Evolutionary conservation across 1,284 basidiomycete genomes (phyloP).

Genomic region (Cryptococcus hybrid): DNA sequence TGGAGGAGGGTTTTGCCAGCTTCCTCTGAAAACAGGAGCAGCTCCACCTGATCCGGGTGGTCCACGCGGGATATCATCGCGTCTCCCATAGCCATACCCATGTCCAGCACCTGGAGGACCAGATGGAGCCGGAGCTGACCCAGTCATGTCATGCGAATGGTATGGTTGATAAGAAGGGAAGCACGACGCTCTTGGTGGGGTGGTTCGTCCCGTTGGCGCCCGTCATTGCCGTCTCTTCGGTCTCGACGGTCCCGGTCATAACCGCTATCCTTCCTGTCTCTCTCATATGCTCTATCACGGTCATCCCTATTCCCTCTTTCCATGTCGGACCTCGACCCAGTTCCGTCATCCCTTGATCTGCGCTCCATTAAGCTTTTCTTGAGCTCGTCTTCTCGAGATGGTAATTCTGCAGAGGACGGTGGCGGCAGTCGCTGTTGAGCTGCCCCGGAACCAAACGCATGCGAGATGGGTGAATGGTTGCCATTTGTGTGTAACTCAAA

Average conservation of each 20-base stretch:
- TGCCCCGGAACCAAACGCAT: conserved; percentile 24
- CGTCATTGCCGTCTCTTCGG: no score
- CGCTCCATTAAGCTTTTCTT: conserved; percentile 15
- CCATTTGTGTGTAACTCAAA: conserved; percentile 12
- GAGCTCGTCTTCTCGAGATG: conserved; percentile 24
- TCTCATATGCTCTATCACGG: conserved; percentile 7
- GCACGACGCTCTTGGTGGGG: conserved; percentile 6
- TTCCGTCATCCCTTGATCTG: conserved; percentile 3
- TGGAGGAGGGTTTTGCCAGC: conserved; percentile 17
- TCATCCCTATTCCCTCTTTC: neutral
- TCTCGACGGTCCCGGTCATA: conserved; percentile 3
- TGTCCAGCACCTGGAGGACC: neutral
- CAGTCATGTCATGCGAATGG: neutral
- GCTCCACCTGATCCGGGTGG: conserved; percentile 6
- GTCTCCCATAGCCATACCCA: conserved; percentile 14
- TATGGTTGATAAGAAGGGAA: conserved; percentile 11
- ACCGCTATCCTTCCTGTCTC: conserved; percentile 5
- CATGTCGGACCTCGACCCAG: neutral
- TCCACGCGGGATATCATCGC: conserved; percentile 11
- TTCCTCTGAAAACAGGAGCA: conserved; percentile 1
- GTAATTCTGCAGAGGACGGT: neutral
- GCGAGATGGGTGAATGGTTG: conserved; percentile 36
- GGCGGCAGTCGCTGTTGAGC: conserved; percentile 7
- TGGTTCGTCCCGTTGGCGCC: neutral
- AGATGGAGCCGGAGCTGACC: conserved; percentile 3